phyloP scores from a whole-genome alignment of 257 asterid genomes.

The Thymus mandschuricus region DNA sequence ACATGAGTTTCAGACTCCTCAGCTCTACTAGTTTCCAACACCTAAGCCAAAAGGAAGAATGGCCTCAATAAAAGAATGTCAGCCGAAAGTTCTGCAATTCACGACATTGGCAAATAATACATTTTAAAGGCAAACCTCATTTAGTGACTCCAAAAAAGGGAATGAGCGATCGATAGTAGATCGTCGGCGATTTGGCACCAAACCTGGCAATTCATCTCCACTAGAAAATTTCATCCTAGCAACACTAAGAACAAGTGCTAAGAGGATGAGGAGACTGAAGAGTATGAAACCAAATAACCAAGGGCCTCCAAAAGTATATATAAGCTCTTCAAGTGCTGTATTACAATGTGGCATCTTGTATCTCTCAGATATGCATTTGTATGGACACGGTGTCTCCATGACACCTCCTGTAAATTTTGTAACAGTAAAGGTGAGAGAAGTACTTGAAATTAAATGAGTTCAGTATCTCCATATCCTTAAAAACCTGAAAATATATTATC shows the following conservation, averaged over 20 bases:
- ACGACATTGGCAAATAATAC: conserved; percentile 23
- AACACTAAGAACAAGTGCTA: conserved; percentile 86
- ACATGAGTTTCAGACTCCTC: conserved; percentile 86
- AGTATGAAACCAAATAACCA: conserved; percentile 83
- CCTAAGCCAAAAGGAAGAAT: conserved; percentile 46
- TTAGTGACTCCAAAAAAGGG: conserved; percentile 84
- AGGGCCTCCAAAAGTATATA: conserved; percentile 91
- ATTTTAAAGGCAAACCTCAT: conserved; percentile 61
- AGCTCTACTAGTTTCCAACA: conserved; percentile 79
- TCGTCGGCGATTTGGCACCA: conserved; percentile 63
- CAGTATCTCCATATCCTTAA: not conserved
- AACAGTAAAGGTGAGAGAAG: conserved; percentile 24
- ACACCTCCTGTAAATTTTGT: conserved; percentile 68
- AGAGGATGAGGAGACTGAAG: conserved; percentile 65
- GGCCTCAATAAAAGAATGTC: conserved; percentile 20
- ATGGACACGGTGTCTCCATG: conserved; percentile 74
- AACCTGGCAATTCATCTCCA: conserved; percentile 75
- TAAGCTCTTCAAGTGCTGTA: conserved; percentile 85
- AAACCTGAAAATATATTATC: conserved; percentile 14
- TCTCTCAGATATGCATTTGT: conserved; percentile 85
- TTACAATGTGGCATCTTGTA: conserved; percentile 85
- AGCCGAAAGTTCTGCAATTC: conserved; percentile 22
- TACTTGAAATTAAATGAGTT: conserved; percentile 5
- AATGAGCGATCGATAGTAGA: conserved; percentile 85
- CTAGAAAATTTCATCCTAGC: conserved; percentile 84